phyloP scores from a whole-genome alignment of 345 rosid species.

The Brassica incana region DNA sequence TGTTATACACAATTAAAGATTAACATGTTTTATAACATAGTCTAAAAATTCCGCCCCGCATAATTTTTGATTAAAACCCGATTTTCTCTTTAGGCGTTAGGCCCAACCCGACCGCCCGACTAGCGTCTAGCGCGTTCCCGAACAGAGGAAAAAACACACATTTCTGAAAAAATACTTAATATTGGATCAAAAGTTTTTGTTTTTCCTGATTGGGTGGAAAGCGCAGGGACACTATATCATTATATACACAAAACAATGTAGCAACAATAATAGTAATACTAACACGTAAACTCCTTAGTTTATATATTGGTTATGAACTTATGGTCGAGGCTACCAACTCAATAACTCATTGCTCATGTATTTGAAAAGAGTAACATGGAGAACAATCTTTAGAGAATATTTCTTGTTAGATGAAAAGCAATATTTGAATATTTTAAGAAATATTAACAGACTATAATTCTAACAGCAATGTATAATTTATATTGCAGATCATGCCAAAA shows the following conservation, averaged over 20 bases:
- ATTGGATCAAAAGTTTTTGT: neutral
- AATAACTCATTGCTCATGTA: conserved; percentile 4
- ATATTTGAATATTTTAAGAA: neutral
- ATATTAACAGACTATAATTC: neutral
- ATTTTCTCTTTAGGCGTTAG: no score
- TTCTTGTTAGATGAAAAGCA: neutral
- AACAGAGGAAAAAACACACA: neutral
- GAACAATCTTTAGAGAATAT: conserved; percentile 9
- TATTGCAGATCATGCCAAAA: conserved; percentile 15
- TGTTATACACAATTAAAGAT: no score
- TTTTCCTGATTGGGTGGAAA: neutral
- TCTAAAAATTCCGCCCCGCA: no score
- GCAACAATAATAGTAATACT: neutral
- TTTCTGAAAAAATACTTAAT: neutral
- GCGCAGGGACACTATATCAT: neutral
- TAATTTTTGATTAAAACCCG: no score
- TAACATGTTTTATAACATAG: no score
- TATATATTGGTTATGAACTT: neutral
- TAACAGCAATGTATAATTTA: neutral
- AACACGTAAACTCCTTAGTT: neutral
- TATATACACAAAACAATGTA: neutral
- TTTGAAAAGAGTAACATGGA: conserved; percentile 4
- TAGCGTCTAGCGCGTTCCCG: no score
- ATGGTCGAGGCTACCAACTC: conserved; percentile 12
- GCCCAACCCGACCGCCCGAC: no score